Evolutionary conservation across 75 land plant species (phyloP).

Genomic region (Adiantum capillusveneris): DNA sequence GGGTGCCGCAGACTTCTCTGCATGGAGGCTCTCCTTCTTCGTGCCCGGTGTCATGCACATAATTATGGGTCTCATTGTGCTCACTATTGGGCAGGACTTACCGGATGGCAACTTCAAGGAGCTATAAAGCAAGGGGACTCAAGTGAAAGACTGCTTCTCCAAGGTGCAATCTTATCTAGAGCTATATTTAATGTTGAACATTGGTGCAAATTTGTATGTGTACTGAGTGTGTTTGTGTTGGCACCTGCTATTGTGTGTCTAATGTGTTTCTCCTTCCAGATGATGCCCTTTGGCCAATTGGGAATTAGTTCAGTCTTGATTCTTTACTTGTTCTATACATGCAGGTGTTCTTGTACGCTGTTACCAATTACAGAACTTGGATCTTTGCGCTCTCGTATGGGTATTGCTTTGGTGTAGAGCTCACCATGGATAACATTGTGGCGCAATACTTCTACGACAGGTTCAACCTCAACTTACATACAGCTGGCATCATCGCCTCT

Average conservation of each 20-base stretch:
- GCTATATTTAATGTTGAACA: too few relatives aligned
- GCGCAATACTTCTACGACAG: too few relatives aligned
- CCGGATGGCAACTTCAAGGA: conserved; percentile 60
- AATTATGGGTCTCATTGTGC: conserved; percentile 51
- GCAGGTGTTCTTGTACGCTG: conserved; percentile 51
- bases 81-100: conserved; percentile 61
- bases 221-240: too few relatives aligned
- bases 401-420: conserved; percentile 63
- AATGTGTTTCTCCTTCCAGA: too few relatives aligned
- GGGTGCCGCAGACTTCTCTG: conserved; percentile 43
- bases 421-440: conserved; percentile 56
- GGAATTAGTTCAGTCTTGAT: too few relatives aligned
- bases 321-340: too few relatives aligned
- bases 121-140: conserved; percentile 51
- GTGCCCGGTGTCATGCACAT: conserved; percentile 55
- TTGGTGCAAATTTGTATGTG: too few relatives aligned
- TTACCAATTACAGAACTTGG: conserved; percentile 64
- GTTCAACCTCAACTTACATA: conserved; percentile 52
- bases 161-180: too few relatives aligned
- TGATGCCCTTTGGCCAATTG: too few relatives aligned
- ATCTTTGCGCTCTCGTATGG: conserved; percentile 56
- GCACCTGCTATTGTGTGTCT: too few relatives aligned
- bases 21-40: conserved; percentile 74
- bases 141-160: conserved; percentile 49
- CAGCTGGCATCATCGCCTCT: too few relatives aligned